phyloP scores from a whole-genome alignment of 306 rosid species.

The Carpinus viminea region DNA sequence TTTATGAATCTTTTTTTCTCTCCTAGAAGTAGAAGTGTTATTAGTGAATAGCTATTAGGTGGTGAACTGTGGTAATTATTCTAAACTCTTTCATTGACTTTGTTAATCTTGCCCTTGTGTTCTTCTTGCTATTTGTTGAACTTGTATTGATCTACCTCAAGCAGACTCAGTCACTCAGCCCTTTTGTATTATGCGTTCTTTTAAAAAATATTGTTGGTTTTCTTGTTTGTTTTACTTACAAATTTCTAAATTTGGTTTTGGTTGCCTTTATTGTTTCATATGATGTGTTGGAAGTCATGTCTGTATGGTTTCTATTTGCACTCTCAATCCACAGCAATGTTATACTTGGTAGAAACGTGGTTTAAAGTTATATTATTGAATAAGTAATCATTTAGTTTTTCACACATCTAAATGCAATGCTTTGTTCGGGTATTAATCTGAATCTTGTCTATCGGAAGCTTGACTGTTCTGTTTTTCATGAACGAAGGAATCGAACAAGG shows the following conservation, averaged over 20 bases:
- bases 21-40: too few species aligned
- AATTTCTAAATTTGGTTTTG: not conserved
- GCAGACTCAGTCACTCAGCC: too few species aligned
- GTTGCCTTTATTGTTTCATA: not conserved
- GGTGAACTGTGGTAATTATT: too few species aligned
- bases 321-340: too few species aligned
- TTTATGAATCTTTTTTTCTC: too few species aligned
- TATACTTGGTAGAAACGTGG: not conserved
- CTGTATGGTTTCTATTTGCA: not conserved
- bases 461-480: slow-evolving; percentile 31
- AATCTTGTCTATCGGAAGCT: slow-evolving; percentile 9
- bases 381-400: not conserved
- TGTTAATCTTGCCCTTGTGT: too few species aligned
- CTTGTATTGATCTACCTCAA: too few species aligned
- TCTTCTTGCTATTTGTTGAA: too few species aligned
- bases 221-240: not conserved
- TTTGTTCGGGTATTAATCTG: not conserved
- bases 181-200: too few species aligned
- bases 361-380: not conserved
- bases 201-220: too few species aligned
- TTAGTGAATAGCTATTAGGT: too few species aligned
- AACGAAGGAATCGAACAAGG: slow-evolving; percentile 79
- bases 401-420: not conserved
- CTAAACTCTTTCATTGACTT: too few species aligned
- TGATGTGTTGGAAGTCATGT: not conserved